phyloP scores from a whole-genome alignment of 306 rosid species.

The Corylus avellana region DNA sequence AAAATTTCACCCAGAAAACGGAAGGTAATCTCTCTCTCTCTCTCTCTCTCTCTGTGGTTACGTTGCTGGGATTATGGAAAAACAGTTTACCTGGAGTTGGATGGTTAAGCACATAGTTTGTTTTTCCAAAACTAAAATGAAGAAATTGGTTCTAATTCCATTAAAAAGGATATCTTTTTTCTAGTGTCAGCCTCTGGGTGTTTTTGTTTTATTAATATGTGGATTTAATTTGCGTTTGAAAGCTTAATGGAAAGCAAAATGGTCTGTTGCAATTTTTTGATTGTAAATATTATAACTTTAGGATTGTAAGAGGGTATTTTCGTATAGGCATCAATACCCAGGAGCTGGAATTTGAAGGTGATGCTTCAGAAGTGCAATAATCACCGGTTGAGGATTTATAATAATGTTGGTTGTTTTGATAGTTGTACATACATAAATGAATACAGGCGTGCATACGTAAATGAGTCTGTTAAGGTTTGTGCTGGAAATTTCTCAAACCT shows the following conservation, averaged over 20 bases:
- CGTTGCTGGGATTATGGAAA: not conserved
- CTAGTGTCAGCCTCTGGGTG: not conserved
- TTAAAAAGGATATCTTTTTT: not conserved
- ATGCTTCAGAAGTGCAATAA: not conserved
- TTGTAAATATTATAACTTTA: not conserved
- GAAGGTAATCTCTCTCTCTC: not conserved
- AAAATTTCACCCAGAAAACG: not conserved
- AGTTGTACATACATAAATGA: not conserved
- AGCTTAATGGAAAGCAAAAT: not conserved
- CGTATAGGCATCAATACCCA: not conserved
- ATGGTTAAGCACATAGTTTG: not conserved
- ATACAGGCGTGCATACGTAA: not conserved
- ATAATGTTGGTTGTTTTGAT: not conserved
- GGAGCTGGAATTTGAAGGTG: not conserved
- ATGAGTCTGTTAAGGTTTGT: not conserved
- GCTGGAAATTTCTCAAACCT: not conserved
- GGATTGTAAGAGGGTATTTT: not conserved
- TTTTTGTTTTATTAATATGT: not conserved
- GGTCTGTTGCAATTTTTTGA: not conserved
- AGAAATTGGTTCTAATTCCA: not conserved
- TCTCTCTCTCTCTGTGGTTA: not conserved
- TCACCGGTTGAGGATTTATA: not conserved
- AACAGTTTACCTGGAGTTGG: not conserved
- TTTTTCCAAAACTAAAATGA: not conserved
- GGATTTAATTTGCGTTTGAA: not conserved